These are phyloP conservation scores for Ustilago loliicola DNA, from an alignment of 1,284 basidiomycete species.

Conservation along the genomic window DNA sequence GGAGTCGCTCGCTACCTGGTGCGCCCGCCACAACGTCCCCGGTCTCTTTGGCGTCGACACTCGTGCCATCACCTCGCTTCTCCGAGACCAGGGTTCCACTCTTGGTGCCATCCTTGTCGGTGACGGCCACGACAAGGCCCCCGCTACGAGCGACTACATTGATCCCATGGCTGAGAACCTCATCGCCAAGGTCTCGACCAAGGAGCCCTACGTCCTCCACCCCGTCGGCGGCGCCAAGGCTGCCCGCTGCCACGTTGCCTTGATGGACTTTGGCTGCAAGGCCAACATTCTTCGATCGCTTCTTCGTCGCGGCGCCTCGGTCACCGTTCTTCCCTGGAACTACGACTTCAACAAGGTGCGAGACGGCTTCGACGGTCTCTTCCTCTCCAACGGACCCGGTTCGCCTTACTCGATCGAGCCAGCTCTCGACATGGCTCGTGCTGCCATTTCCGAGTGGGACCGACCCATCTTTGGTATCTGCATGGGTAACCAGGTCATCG, in stretches of 20 bases:
- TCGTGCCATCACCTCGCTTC: conserved; percentile 90
- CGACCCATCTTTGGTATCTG: conserved; percentile 97
- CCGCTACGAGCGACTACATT: conserved; percentile 74
- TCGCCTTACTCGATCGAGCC: conserved; percentile 91
- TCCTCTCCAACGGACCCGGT: conserved; percentile 96
- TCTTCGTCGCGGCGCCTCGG: conserved; percentile 87
- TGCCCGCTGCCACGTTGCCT: conserved; percentile 82
- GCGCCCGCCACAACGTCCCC: conserved; percentile 87
- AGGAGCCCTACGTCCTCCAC: conserved; percentile 86
- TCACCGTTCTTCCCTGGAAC: conserved; percentile 97
- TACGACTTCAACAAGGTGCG: conserved; percentile 91
- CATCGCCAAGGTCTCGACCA: conserved; percentile 91
- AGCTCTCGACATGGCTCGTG: conserved; percentile 83
- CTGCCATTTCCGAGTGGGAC: conserved; percentile 84
- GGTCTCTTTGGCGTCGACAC: conserved; percentile 98
- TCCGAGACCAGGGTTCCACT: conserved; percentile 97
- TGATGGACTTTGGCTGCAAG: conserved; percentile 97
- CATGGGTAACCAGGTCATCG: conserved; percentile 87
- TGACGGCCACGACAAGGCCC: conserved; percentile 77
- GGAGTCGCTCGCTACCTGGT: conserved; percentile 94
- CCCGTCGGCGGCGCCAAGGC: conserved; percentile 77
- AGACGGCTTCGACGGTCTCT: conserved; percentile 92
- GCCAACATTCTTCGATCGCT: conserved; percentile 96
- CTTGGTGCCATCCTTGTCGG: conserved; percentile 91
- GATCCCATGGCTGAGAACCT: conserved; percentile 93